Percentiles rank a stretch among this genome's conserved stretches.
These are phyloP conservation scores for Eremothecium sinecaudum DNA, from an alignment of 1,139 yeast species.

Conservation along the genomic window DNA sequence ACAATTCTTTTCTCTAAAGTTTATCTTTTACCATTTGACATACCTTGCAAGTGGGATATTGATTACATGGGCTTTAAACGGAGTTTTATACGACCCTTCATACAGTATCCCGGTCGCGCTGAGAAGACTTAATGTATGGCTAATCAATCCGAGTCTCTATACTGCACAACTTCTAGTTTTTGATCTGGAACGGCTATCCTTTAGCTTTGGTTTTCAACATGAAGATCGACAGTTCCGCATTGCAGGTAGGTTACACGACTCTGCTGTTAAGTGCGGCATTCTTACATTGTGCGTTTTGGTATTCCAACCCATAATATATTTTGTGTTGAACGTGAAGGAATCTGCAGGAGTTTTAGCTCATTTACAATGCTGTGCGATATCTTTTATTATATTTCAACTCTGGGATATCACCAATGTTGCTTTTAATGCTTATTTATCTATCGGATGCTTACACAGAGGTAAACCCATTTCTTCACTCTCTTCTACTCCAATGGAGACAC, in stretches of 20 bases:
- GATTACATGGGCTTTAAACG: constrained; percentile 32
- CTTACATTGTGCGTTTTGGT: constrained; percentile 13
- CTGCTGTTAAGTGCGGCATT: constrained; percentile 16
- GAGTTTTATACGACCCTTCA: constrained; percentile 17
- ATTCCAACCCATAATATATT: constrained; percentile 14
- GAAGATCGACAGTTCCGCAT: constrained; percentile 34
- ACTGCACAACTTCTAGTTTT: constrained; percentile 44
- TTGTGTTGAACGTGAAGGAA: constrained; percentile 9
- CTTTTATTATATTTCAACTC: constrained; percentile 20
- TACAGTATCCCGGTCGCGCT: constrained; percentile 6
- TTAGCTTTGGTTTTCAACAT: constrained; percentile 34
- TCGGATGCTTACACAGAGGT: constrained; percentile 75
- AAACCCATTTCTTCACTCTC: constrained; percentile 60
- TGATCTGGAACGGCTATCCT: constrained; percentile 52
- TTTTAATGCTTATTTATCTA: constrained; percentile 63
- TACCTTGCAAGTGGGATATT: constrained; percentile 36
- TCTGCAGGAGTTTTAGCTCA: constrained; percentile 12
- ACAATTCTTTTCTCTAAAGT: constrained; percentile 38
- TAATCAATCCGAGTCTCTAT: constrained; percentile 40
- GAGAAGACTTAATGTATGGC: constrained; percentile 18
- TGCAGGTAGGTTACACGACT: constrained; percentile 13
- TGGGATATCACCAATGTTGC: constrained; percentile 61
- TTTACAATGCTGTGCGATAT: constrained; percentile 12
- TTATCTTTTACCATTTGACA: constrained; percentile 30
- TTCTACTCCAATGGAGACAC: constrained; percentile 62